Evolutionary conservation across 2,329 filamentous ascomycete species (phyloP), one percentile per base, ranked within the genome.

Genomic region (Colletotrichum chrysophilum): DNA sequence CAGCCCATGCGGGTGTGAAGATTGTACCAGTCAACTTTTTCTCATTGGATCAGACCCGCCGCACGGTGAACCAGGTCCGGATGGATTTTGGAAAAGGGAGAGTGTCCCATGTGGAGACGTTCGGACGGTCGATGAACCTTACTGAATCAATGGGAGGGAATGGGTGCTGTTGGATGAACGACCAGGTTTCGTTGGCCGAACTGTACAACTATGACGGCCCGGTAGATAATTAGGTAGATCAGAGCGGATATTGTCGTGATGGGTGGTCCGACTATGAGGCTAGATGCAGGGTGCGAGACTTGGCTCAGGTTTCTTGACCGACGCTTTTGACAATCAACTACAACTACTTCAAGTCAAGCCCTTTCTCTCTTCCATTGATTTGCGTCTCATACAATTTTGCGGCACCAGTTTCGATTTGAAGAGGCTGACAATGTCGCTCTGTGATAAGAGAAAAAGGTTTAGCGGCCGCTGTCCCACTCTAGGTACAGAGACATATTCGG

Each of bases 11-110:
- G 2, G 83, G 83, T 18, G 78, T 88, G 43, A 79, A 83, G 48
- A 81, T 87, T 70, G 83, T 83, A 75, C 86, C 86, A 3, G 76
- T 84, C 9, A 87, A 88, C 38, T 87, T 87, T 75, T 82, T 86
- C 26, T 79, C 81, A 9, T 79, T 80, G 5, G 86, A 66, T 8
- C 74, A 56, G 5, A 74, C 67, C 58, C 58, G 67, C 12, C 65
- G 73, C 85, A 78, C 82, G 79, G 69, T 84, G 56, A 81, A 81
- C 76, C 80, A 80, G 80, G 77, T 81, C 21, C 80, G 84, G 66
- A 80, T 88, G 32, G 80, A 86, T 68, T 87, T 4, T n/a, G 38
- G 38, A n/a, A 43, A 43, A 12, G 38, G 38, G 16, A n/a, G n/a
- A 16, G 38, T 43, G 16, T 43, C 38, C 38, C 38, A 43, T 43